These are phyloP conservation scores for Cercospora nicotianae DNA, from an alignment of 2,329 filamentous ascomycete genomes.

Conservation along the genomic window DNA sequence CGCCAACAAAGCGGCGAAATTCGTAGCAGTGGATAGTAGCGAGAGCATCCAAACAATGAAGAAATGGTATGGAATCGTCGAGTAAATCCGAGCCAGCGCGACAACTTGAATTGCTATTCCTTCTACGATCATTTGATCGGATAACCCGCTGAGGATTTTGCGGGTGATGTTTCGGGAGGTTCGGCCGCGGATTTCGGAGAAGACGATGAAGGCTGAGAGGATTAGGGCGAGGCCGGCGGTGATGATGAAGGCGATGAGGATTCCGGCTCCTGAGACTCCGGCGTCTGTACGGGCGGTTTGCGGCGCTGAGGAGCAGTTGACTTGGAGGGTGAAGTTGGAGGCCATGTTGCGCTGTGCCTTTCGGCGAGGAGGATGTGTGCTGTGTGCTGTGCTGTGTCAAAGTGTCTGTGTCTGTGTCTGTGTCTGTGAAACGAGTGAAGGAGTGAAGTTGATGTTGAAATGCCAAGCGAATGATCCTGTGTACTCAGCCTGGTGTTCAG, in stretches of 20 bases:
- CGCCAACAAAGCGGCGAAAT: conserved; percentile 64
- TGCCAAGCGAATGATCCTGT: not conserved
- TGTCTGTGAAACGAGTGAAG: not conserved
- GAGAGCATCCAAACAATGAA: conserved; percentile 70
- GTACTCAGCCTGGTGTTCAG: conserved; percentile 4
- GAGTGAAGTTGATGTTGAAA: not conserved
- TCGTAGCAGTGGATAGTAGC: conserved; percentile 63
- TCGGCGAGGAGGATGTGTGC: not conserved
- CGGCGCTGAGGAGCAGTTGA: conserved; percentile 50
- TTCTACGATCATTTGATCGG: conserved; percentile 68
- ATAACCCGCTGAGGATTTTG: conserved; percentile 65
- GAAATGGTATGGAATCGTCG: conserved; percentile 67
- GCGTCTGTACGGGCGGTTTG: conserved; percentile 53
- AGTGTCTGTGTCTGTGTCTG: not conserved
- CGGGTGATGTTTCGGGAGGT: conserved; percentile 56
- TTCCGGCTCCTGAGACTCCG: conserved; percentile 60
- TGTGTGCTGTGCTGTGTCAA: not conserved
- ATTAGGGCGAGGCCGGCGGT: conserved; percentile 60
- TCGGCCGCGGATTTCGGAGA: conserved; percentile 53
- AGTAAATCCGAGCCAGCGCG: conserved; percentile 59
- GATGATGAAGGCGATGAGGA: conserved; percentile 66
- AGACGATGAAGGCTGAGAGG: conserved; percentile 58
- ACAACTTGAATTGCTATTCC: conserved; percentile 68
- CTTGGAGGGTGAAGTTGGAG: conserved; percentile 17
- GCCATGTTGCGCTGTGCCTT: conserved; percentile 1